Evolutionary conservation across 2,329 filamentous ascomycete species (phyloP), one percentile per base, ranked within the genome.

Genomic region (Paraconiothyrium sp.): DNA sequence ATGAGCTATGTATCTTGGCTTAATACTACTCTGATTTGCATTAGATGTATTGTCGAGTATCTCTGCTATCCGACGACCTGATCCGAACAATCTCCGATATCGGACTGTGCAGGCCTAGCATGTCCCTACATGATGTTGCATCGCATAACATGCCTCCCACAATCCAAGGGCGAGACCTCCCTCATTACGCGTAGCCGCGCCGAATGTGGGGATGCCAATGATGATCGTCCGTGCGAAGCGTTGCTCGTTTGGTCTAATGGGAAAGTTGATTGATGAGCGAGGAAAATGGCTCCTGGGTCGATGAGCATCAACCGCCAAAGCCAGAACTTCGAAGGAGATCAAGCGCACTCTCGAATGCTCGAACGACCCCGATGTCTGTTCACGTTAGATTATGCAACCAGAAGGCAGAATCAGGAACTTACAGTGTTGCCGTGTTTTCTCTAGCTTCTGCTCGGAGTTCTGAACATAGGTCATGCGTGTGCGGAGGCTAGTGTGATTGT

Each of bases 361-460:
- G 69, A 39, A 84, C 82, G 9, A 84, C 82, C 59, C 74, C 75
- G 58, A 79, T 73, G 57, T 84, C 82, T 84, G 59, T 2, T 6
- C 4, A 44, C 13, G 27, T 68, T 32, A 64, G 60, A 5, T 22
- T 8, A n/a, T 34, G 60, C 4, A 41, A 46, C 24, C 9, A 43
- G 14, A 6, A 27, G 20, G 50, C n/a, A 8, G n/a, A 22, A 41
- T 9, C 4, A 32, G 2, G 49, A 27, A 80, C 91, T 81, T 81
- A 97, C 93, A 92, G 71, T 97, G 93, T 63, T 89, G 84, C 72
- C 93, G 90, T 75, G 91, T 95, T 67, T 90, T 85, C 57, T 89
- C 87, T 59, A 97, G 83, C 30, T 84, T 86, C 43, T 87, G 82
- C 75, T 97, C 94, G 0, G 90, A 88, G 47, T 92, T 83, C 64